A percentile compares a stretch with the other conserved stretches of the same genome.
phyloP scores from a whole-genome alignment of 176 grass and related monocot species.

The Triticum timopheevii region DNA sequence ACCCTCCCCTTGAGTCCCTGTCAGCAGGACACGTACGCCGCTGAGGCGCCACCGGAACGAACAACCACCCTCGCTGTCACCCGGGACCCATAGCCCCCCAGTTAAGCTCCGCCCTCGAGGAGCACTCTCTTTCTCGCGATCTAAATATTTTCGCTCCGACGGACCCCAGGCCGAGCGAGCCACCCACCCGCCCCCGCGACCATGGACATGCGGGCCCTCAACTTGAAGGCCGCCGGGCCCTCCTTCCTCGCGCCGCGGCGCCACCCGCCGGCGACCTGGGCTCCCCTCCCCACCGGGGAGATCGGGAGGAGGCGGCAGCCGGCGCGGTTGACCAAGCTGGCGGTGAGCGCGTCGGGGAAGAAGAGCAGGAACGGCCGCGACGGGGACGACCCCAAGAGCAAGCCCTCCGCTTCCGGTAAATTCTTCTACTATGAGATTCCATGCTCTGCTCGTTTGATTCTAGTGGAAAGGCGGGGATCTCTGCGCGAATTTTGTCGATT shows the following conservation, averaged over 20 bases:
- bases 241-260: conserved; percentile 31
- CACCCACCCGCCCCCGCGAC: not conserved
- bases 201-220: conserved; percentile 71
- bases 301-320: not conserved
- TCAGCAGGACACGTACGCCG: not conserved
- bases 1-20: too few relatives aligned
- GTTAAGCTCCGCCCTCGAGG: not conserved
- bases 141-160: not conserved
- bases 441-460: not conserved
- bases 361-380: conserved; percentile 41
- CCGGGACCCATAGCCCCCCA: not conserved
- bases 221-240: conserved; percentile 39
- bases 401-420: conserved; percentile 45
- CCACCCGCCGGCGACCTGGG: not conserved
- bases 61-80: not conserved
- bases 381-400: conserved; percentile 37
- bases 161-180: not conserved
- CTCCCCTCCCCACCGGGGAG: conserved; percentile 6
- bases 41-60: not conserved
- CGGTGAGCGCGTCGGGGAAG: conserved; percentile 57
- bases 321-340: conserved; percentile 36
- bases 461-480: conserved; percentile 27
- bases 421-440: not conserved
- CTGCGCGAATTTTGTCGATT: conserved; percentile 2
- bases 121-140: not conserved